These are phyloP conservation scores for Thalia dealbata DNA, from an alignment of 176 grass and related monocot genomes.

Conservation along the genomic window DNA sequence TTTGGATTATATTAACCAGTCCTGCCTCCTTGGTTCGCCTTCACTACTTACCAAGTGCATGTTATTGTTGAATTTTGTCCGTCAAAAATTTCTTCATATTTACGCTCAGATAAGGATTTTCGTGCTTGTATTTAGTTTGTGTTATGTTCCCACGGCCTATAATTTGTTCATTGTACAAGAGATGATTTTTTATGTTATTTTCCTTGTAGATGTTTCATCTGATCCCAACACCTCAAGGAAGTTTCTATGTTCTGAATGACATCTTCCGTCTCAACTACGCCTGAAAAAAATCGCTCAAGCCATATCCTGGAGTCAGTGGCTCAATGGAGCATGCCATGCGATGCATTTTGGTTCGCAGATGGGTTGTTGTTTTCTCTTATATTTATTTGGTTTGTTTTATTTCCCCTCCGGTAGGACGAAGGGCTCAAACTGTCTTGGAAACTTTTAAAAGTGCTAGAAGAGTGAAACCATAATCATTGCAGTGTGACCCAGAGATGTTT, in stretches of 20 bases:
- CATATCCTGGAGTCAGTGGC: background rate
- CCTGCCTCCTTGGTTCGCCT: background rate
- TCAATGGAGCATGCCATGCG: background rate
- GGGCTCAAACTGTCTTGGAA: background rate
- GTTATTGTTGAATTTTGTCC: background rate
- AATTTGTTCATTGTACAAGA: background rate
- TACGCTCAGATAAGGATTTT: background rate
- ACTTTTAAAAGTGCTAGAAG: background rate
- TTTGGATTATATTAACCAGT: background rate
- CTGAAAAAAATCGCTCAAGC: slow-evolving; percentile 13
- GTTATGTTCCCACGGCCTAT: background rate
- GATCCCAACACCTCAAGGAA: slow-evolving; percentile 25
- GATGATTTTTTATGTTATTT: background rate
- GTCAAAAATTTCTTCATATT: background rate
- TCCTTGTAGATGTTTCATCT: slow-evolving; percentile 52
- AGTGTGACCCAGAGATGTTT: background rate
- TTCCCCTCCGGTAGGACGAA: background rate
- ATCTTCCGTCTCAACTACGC: slow-evolving; percentile 68
- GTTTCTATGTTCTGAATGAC: slow-evolving; percentile 58
- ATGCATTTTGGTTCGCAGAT: background rate
- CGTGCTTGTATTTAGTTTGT: background rate
- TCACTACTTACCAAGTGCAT: too few species aligned
- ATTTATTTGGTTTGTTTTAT: background rate
- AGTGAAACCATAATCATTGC: background rate
- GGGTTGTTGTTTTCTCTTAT: background rate